Conservation (phyloP, 129 eudicot genomes). For the Logfia minima region DNA sequence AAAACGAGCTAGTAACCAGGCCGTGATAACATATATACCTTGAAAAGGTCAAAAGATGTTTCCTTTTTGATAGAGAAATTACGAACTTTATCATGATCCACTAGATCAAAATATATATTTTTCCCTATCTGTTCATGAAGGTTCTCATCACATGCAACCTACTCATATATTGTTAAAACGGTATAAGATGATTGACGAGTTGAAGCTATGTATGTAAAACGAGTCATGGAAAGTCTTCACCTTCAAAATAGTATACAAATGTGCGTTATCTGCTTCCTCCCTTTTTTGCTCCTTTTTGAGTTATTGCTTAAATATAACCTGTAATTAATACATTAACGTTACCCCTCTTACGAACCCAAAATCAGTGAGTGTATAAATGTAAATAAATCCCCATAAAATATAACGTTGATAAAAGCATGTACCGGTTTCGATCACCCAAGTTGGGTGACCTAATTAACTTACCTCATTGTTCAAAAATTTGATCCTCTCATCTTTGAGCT, state of each 20-base stretch:
- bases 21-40: neutral
- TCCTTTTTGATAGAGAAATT: slow-evolving; percentile 1
- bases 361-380: no score
- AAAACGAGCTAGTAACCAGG: no score
- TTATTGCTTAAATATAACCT: neutral
- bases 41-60: slow-evolving; percentile 1
- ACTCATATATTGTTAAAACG: neutral
- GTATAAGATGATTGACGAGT: neutral
- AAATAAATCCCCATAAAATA: no score
- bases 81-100: slow-evolving; percentile 11
- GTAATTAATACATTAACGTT: neutral
- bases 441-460: neutral
- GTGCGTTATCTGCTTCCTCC: neutral
- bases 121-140: slow-evolving; percentile 13
- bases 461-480: no score
- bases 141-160: neutral
- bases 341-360: no score
- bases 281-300: neutral
- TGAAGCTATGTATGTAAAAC: neutral
- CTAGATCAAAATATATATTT: slow-evolving; percentile 8
- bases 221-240: neutral
- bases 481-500: neutral
- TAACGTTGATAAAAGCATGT: no score
- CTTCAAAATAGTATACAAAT: neutral
- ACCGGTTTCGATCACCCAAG: no score